Evolutionary conservation across 805 yeast genomes (phyloP).

Genomic region (Starmera amethionina): DNA sequence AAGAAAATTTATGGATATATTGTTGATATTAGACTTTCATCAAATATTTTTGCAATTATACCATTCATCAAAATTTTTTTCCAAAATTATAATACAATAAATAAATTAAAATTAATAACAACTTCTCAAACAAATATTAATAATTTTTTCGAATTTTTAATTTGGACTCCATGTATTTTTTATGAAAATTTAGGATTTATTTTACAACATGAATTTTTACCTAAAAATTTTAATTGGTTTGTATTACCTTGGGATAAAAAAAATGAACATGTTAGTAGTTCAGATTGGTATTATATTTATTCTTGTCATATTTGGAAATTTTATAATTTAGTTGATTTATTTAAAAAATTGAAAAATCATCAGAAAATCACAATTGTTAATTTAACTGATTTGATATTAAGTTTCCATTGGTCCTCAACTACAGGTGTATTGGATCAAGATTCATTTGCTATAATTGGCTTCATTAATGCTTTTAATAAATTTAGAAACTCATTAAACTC

Average conservation of each 20-base stretch:
- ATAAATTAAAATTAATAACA: conserved; percentile 2
- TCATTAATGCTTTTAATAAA: conserved; percentile 7
- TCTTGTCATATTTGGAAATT: conserved; percentile 13
- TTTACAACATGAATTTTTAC: conserved; percentile 10
- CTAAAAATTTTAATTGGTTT: conserved; percentile 5
- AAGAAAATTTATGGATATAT: conserved; percentile 10
- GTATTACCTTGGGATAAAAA: conserved; percentile 6
- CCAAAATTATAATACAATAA: conserved; percentile 7
- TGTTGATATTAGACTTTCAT: conserved; percentile 11
- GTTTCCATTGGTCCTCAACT: conserved; percentile 14
- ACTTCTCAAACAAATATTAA: conserved; percentile 6
- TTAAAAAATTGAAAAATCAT: conserved; percentile 6
- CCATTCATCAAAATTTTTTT: conserved; percentile 11
- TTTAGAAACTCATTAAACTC: conserved; percentile 4
- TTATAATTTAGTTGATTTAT: conserved; percentile 6
- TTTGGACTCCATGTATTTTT: conserved; percentile 10
- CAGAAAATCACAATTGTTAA: conserved; percentile 3
- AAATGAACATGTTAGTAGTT: conserved; percentile 2
- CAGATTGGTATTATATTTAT: conserved; percentile 15
- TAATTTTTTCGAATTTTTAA: conserved; percentile 5
- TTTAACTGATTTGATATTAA: conserved; percentile 8
- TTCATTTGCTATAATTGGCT: conserved; percentile 12
- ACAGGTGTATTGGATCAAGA: conserved; percentile 9
- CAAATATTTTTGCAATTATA: conserved; percentile 10
- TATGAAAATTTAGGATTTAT: conserved; percentile 13